Base-by-base conservation (phyloP, 2,329 filamentous ascomycete species). In the Fusarium sp. region DNA sequence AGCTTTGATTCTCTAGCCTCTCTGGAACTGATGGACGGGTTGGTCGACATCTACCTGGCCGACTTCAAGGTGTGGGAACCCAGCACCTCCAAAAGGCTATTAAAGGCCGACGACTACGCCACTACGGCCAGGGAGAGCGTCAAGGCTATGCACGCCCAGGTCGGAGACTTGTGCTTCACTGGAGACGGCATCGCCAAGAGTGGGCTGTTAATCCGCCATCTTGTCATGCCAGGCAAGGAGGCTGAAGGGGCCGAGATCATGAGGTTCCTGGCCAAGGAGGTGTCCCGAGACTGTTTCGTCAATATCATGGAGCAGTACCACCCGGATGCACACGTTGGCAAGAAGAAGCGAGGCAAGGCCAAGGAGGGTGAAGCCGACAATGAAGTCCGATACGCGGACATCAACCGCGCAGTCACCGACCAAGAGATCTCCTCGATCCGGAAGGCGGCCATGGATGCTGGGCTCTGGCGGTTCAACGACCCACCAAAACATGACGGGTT, bases 251-350 rank as follows among this genome's bases (percentile, higher is more conserved):
- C 87, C 60, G 85, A 90, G 71, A 97, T 97, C 69, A 92, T 97
- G 86, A 87, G 85, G 70, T 97, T 94, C 87, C 85, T 97, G 17
- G 94, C 93, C 0, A 85, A 88, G 32, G 89, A 95, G 62, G 87
- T 97, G 3, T 94, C 92, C 4, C 87, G 85, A 65, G 94, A 97
- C 81, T 87, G 93, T 50, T 96, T 95, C 82, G 89, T 97, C 69
- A 92, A 97, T 80, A 92, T 97, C 74, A 97, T 97, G 94, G 94
- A 97, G 82, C 94, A 97, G 82, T 97, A 97, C 79, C 91, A 91
- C 71, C 94, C 94, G 0, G 90, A 93, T 72, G 94, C 93, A 0
- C 91, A 97, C 81, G 94, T 97, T 1, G 94, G 94, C 4, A 96
- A 95, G 84, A 84, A 86, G 63, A 90, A 84, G 75, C 73, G 78